A percentile compares a stretch with the other conserved stretches of the same genome.
phyloP scores from a whole-genome alignment of 192 early-diverging fungal genomes.

The Chytriomyces sp. region DNA sequence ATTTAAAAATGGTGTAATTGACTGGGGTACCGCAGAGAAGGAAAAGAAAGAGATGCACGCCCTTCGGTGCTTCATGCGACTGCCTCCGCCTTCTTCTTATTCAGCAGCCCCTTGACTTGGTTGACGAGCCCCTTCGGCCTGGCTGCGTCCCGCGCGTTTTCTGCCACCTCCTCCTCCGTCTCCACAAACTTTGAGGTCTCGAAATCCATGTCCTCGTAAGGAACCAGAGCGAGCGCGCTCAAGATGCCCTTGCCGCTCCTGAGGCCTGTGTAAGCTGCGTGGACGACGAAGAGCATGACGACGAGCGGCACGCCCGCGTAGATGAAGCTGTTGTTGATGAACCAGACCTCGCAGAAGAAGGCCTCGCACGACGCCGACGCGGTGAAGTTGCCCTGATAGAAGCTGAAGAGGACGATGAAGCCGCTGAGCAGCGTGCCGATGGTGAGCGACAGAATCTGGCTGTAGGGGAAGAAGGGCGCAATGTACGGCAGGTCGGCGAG shows the following conservation, averaged over 20 bases:
- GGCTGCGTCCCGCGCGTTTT: neutral
- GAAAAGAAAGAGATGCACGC: neutral
- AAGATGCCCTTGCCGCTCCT: neutral
- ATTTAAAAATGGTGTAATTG: too few relatives aligned
- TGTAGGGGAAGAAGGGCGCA: slow-evolving; percentile 17
- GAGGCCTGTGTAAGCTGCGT: neutral
- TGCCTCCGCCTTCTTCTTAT: too few relatives aligned
- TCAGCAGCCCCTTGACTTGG: slow-evolving; percentile 17
- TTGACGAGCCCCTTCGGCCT: neutral
- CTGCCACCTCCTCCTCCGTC: slow-evolving; percentile 6
- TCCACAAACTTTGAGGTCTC: slow-evolving; percentile 8
- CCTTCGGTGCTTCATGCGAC: too few relatives aligned
- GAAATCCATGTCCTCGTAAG: slow-evolving; percentile 22
- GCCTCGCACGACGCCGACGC: neutral
- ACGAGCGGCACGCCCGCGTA: slow-evolving; percentile 20
- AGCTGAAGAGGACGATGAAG: neutral
- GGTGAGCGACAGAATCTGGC: neutral
- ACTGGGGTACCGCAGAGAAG: neutral
- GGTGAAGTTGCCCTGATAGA: neutral
- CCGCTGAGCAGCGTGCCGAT: neutral
- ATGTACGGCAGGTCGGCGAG: slow-evolving; percentile 9
- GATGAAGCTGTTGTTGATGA: neutral
- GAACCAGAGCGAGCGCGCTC: slow-evolving; percentile 1
- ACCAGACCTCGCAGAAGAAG: neutral
- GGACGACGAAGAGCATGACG: slow-evolving; percentile 3